These are phyloP conservation scores for Fusarium acutatum DNA, from an alignment of 2,329 filamentous ascomycete species.

Conservation along the genomic window DNA sequence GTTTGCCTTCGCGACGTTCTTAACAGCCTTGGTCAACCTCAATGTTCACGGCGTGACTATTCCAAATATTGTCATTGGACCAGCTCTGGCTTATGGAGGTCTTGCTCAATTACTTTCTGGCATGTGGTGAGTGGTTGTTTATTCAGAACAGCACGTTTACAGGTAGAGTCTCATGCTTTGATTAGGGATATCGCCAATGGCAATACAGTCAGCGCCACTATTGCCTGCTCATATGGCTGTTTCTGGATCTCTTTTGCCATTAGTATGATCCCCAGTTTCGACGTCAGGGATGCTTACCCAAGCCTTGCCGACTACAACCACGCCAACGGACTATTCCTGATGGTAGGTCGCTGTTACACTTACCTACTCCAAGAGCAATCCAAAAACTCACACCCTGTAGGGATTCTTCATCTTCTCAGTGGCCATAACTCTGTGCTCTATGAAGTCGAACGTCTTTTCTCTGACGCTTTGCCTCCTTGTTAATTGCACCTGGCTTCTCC, in stretches of 20 bases:
- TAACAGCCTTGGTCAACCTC: constrained; percentile 6
- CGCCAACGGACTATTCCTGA: constrained; percentile 1
- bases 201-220: constrained; percentile 3
- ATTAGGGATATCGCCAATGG: constrained; percentile 3
- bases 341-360: not conserved
- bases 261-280: constrained; percentile 1
- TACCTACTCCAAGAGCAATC: accelerated
- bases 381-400: not conserved
- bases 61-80: constrained; percentile 1
- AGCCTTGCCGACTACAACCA: constrained; percentile 3
- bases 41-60: not conserved
- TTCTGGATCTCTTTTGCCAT: constrained; percentile 17
- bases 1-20: not conserved
- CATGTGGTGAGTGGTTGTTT: not conserved
- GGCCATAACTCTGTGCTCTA: not conserved
- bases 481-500: constrained; percentile 2
- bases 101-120: constrained; percentile 6
- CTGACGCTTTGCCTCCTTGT: constrained; percentile 6
- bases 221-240: constrained; percentile 9
- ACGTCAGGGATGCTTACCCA: constrained; percentile 1
- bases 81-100: not conserved
- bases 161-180: accelerated
- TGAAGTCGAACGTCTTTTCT: constrained; percentile 18
- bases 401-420: constrained; percentile 15
- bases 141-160: accelerated